Evolutionary conservation across 208 protist species (phyloP), one percentile per base, ranked within the genome.

Genomic region (Blechomonas ayalai): DNA sequence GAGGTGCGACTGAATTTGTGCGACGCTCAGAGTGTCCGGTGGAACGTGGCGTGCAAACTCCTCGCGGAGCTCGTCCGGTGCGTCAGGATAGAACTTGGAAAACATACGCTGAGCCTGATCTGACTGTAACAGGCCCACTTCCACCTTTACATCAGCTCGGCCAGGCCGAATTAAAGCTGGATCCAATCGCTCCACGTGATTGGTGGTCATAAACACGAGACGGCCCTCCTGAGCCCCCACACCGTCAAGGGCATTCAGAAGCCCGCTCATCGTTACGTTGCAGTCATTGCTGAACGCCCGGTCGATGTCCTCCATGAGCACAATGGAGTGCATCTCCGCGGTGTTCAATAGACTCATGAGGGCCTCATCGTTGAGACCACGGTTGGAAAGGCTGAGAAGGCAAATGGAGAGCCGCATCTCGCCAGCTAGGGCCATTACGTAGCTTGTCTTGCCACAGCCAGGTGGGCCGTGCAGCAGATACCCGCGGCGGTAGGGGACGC

Each of bases 151-250:
- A 63, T 98, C 96, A 5, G 95, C 86, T 0, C 96, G 68, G 1
- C 96, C 96, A 0, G 95, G 93, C 7, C 96, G 76, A 35, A 98
- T 97, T 2, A 98, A 69, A 1, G 96, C 94, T 4, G 83, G 78
- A 50, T 97, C 89, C 1, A 98, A 63, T 31, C 77, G 59, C 24
- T 98, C 95, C 12, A 97, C 73, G 65, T 98, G 93, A 58, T 98
- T 98, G 5, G 96, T 98, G 3, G 96, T 98, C 82, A 98, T 94
- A 65, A 98, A 97, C n/a, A 98, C 65, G 2, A 98, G 34, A 27
- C 90, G 52, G 5, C 93, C 95, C 40, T 98, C 95, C 27, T 94
- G 86, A n/a, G 87, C 82, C 0, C 73, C 81, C n/a, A 98, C 74
- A 20, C 96, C 96, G 48, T 98, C 96, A 4, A 98, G 63, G 0